Evolutionary conservation across 805 yeast genomes (phyloP).

Genomic region (Nematodospora valgi): DNA sequence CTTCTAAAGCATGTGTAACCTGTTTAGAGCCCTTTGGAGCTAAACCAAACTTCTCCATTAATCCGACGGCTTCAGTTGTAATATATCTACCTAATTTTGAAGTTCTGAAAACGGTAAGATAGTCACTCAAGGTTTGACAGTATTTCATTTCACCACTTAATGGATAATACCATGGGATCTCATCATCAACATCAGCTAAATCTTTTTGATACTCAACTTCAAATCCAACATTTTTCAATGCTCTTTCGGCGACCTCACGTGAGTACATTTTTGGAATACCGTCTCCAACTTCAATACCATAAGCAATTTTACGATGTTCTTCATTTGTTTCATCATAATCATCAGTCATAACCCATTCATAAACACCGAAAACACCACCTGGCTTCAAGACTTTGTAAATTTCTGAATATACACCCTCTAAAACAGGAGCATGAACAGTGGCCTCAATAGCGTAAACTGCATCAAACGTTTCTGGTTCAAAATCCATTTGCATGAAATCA

Average conservation of each 20-base stretch:
- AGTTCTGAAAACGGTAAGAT: constrained; percentile 84
- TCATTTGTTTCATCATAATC: constrained; percentile 80
- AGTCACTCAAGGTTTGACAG: constrained; percentile 73
- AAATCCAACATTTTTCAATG: constrained; percentile 84
- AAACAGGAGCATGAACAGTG: constrained; percentile 94
- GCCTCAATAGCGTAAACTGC: constrained; percentile 99
- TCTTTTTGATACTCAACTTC: constrained; percentile 73
- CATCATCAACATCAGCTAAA: constrained; percentile 78
- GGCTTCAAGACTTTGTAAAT: constrained; percentile 95
- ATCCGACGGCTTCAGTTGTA: constrained; percentile 75
- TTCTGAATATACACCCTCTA: constrained; percentile 94
- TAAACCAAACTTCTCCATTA: constrained; percentile 79
- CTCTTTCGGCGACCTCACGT: constrained; percentile 81
- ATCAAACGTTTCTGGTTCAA: constrained; percentile 84
- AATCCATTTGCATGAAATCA: constrained; percentile 99
- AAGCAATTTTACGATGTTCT: constrained; percentile 90
- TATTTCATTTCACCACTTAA: constrained; percentile 91
- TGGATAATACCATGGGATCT: constrained; percentile 97
- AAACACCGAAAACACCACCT: constrained; percentile 96
- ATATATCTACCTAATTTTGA: constrained; percentile 79
- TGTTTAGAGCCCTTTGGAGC: constrained; percentile 89
- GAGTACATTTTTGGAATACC: constrained; percentile 97
- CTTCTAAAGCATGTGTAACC: constrained; percentile 91
- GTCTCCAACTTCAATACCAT: constrained; percentile 97
- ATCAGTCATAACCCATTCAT: constrained; percentile 99